Base-by-base conservation (phyloP, 306 rosid genomes). In the Oemleria cerasiformis region DNA sequence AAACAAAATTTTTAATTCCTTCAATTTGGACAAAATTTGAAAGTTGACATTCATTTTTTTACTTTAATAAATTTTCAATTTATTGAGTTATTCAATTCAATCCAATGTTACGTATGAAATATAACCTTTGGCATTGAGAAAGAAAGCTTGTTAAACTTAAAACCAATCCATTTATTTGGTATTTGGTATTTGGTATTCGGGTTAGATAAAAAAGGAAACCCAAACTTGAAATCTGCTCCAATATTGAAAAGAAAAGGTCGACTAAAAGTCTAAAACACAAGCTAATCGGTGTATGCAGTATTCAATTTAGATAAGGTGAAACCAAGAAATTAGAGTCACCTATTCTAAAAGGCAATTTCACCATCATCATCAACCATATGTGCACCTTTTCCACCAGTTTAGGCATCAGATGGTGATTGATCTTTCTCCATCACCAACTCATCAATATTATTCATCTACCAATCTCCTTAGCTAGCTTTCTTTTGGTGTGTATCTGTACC, bases 391-490 rank as follows among this genome's bases (percentile, higher is more conserved):
- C 20, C 40, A 5, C 20, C 19, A 45, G 11, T 55, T 10, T 55
- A 20, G 68, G 73, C 50, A 16, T 16, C 58, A 48, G 74, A 63
- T 74, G 65, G 72, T 20, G 79, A 79, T 68, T 14, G 71, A 49
- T 72, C 39, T 5, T 21, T n/a, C 56, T 57, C 10, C 9, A 67
- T 56, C 34, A 53, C 73, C 64, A 21, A 55, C 30, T 53, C 38
- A 70, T 53, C 38, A 70, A 8, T 17, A 17, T 20, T 47, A 15
- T 17, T 7, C 74, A 55, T 36, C 76, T 14, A 55, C 41, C 65
- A 10, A 12, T 5, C 54, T 6, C 10, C 41, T 2, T 30, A 30
- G 36, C 36, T 30, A 30, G 36, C 63, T 41, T 23, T 55, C 17
- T 9, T 41, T 7, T 51, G 72, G 47, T 67, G 4, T 30, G 12